These are phyloP conservation scores for Cladosporium sp. DNA, from an alignment of 2,329 filamentous ascomycete species.

Conservation along the genomic window DNA sequence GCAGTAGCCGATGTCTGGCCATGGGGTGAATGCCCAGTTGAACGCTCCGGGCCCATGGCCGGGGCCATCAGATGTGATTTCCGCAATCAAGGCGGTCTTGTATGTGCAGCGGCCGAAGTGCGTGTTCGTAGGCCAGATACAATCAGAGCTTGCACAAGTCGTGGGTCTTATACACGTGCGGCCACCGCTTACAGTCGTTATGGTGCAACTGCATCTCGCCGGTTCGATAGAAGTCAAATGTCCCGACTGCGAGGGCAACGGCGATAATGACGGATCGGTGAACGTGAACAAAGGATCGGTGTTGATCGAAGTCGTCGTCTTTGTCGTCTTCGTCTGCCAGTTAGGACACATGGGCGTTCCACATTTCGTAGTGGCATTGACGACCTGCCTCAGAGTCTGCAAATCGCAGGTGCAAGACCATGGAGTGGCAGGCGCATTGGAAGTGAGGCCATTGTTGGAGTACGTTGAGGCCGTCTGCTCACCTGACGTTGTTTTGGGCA, in stretches of 20 bases:
- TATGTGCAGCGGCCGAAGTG: not conserved
- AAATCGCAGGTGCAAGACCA: constrained; percentile 2
- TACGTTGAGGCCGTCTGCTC: too few relatives aligned
- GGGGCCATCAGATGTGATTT: too few relatives aligned
- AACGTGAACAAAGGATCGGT: not conserved
- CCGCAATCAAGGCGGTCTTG: too few relatives aligned
- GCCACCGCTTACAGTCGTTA: not conserved
- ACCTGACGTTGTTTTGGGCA: too few relatives aligned
- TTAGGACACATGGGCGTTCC: constrained; percentile 8
- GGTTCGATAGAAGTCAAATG: not conserved
- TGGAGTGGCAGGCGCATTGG: not conserved
- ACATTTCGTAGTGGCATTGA: not conserved
- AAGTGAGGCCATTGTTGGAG: too few relatives aligned
- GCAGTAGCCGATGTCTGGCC: not conserved
- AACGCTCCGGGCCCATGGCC: too few relatives aligned
- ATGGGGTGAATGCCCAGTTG: not conserved
- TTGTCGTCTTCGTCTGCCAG: not conserved
- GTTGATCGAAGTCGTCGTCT: not conserved
- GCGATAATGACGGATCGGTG: not conserved
- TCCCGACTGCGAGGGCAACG: not conserved
- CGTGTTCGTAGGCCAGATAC: not conserved
- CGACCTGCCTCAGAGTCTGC: not conserved
- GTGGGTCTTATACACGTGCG: not conserved
- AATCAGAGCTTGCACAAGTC: not conserved
- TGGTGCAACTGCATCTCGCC: not conserved